Conservation (phyloP, 768 basidiomycete genomes). For the Baorangia bicolor region DNA sequence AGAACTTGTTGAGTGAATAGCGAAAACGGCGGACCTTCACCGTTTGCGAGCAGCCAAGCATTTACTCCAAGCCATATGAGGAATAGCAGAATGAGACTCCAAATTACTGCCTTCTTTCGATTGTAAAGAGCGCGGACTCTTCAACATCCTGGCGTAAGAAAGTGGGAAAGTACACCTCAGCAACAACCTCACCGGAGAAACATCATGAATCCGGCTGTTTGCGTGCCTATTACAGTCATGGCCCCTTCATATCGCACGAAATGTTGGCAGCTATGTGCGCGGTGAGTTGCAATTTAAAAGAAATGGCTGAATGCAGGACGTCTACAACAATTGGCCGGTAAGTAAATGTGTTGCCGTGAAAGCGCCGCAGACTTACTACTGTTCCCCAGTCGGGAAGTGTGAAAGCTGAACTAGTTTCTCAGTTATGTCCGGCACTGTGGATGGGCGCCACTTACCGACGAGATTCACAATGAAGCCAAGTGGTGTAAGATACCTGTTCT, state of each 20-base stretch:
- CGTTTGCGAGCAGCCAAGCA: constrained; percentile 52
- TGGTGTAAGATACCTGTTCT: constrained; percentile 68
- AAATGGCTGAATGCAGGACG: neutral
- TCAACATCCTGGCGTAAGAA: neutral
- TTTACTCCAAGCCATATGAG: constrained; percentile 47
- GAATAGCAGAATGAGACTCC: constrained; percentile 31
- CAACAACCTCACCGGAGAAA: constrained; percentile 36
- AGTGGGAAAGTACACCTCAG: neutral
- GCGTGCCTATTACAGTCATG: constrained; percentile 42
- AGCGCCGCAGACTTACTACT: constrained; percentile 6
- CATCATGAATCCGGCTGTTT: constrained; percentile 44
- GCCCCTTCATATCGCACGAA: constrained; percentile 53
- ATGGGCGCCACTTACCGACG: constrained; percentile 23
- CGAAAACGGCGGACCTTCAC: constrained; percentile 41
- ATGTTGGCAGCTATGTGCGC: constrained; percentile 37
- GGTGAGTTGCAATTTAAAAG: neutral
- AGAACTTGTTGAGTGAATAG: neutral
- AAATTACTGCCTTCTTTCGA: constrained; percentile 4
- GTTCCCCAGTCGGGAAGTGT: constrained; percentile 13
- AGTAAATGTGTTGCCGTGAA: neutral
- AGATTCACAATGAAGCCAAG: constrained; percentile 61
- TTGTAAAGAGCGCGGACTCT: constrained; percentile 22
- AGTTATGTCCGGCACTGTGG: neutral
- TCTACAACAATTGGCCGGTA: constrained; percentile 4
- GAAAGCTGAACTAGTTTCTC: constrained; percentile 11